These are phyloP conservation scores for Trichoderma koningiopsis DNA, from an alignment of 2,329 filamentous ascomycete genomes.

Conservation along the genomic window DNA sequence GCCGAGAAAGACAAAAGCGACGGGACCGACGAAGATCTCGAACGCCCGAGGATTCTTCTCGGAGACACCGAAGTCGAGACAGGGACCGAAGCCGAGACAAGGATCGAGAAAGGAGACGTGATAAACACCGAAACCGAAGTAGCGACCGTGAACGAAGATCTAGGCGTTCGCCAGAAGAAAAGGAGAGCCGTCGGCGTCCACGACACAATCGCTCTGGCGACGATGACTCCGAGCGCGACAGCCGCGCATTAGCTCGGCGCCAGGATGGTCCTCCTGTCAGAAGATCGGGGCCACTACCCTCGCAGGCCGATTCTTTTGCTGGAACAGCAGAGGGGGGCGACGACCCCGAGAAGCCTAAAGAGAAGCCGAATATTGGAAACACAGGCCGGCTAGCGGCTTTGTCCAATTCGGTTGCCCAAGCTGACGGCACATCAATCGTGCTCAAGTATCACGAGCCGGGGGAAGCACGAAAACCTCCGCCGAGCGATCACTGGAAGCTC, in stretches of 20 bases:
- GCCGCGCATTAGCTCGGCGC: conserved; percentile 25
- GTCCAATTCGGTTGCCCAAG: conserved; percentile 74
- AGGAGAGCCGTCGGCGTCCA: conserved; percentile 32
- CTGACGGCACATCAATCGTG: conserved; percentile 72
- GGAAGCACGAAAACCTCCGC: conserved; percentile 84
- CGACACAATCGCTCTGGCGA: conserved; percentile 24
- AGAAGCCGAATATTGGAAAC: conserved; percentile 83
- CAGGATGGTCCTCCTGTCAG: conserved; percentile 33
- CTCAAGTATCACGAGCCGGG: conserved; percentile 96
- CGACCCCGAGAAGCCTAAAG: conserved; percentile 63
- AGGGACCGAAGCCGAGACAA: conserved; percentile 22
- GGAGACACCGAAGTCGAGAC: conserved; percentile 26
- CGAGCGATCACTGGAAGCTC: conserved; percentile 80
- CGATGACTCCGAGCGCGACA: conserved; percentile 30
- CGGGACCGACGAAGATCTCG: conserved; percentile 39
- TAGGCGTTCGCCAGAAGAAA: conserved; percentile 40
- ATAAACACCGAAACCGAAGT: conserved; percentile 33
- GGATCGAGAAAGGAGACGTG: conserved; percentile 13
- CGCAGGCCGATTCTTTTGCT: conserved; percentile 63
- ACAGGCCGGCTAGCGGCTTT: conserved; percentile 85
- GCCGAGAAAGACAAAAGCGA: conserved; percentile 34
- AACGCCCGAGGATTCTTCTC: conserved; percentile 35
- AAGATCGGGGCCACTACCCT: conserved; percentile 56
- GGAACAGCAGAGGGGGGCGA: conserved; percentile 49
- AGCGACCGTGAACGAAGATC: conserved; percentile 35